Percentiles rank a stretch among this genome's conserved stretches.
These are phyloP conservation scores for Pseudocercospora ulei DNA, from an alignment of 2,329 filamentous ascomycete genomes.

Conservation along the genomic window DNA sequence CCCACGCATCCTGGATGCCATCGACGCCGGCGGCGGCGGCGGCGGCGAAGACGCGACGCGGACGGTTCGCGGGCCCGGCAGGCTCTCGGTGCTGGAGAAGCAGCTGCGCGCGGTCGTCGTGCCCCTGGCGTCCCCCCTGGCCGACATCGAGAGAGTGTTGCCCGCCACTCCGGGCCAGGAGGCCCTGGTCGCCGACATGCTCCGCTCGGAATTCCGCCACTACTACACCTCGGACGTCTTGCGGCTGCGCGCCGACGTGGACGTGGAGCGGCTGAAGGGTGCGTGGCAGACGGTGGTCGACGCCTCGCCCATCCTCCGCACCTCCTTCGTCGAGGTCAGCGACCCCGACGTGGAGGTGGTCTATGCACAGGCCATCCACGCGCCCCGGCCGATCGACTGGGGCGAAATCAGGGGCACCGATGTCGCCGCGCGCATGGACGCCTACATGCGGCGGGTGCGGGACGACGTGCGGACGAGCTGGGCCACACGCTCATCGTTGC, in stretches of 20 bases:
- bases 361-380: constrained; percentile 49
- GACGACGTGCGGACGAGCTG: constrained; percentile 35
- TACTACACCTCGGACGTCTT: constrained; percentile 84
- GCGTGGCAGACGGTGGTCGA: constrained; percentile 56
- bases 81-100: constrained; percentile 13
- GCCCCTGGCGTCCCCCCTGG: constrained; percentile 4
- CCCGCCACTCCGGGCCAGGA: constrained; percentile 79
- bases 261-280: constrained; percentile 48
- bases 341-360: constrained; percentile 48
- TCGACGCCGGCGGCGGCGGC: constrained; percentile 9
- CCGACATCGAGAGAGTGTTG: constrained; percentile 50
- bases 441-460: constrained; percentile 32
- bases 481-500: no score
- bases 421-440: constrained; percentile 30
- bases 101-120: constrained; percentile 13
- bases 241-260: constrained; percentile 47
- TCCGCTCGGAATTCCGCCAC: constrained; percentile 58
- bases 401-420: constrained; percentile 22
- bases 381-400: constrained; percentile 33
- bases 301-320: constrained; percentile 62
- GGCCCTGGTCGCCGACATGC: constrained; percentile 73
- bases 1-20: constrained; percentile 44
- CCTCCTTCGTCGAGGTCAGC: constrained; percentile 58
- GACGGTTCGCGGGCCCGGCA: constrained; percentile 9
- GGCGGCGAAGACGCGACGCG: constrained; percentile 15